A percentile compares a stretch with the other conserved stretches of the same genome.
phyloP scores from a whole-genome alignment of 2,329 filamentous ascomycete species.

The Botrytis fragariae region DNA sequence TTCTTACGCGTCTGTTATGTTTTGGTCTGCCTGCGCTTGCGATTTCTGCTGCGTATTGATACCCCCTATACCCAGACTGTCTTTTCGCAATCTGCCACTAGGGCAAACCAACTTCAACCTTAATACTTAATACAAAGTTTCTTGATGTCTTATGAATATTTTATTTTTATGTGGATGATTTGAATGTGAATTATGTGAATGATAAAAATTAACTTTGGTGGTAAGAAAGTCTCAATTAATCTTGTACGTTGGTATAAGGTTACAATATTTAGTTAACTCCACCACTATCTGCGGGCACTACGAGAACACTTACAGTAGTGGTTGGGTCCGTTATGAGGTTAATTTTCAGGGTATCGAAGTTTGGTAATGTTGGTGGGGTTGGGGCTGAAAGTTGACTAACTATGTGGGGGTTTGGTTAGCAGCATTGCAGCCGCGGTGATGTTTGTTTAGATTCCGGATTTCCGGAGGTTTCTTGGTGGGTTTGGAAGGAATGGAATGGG shows the following conservation, averaged over 20 bases:
- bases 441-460: neutral
- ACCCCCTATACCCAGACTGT: slow-evolving; percentile 43
- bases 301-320: neutral
- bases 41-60: slow-evolving; percentile 40
- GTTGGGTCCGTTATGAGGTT: neutral
- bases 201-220: neutral
- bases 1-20: slow-evolving; percentile 29
- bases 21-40: slow-evolving; percentile 30
- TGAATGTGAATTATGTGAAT: neutral
- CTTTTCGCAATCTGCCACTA: slow-evolving; percentile 41
- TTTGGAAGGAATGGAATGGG: neutral
- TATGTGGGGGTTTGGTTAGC: neutral
- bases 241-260: neutral
- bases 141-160: slow-evolving; percentile 24
- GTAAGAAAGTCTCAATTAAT: neutral
- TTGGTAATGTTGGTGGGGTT: neutral
- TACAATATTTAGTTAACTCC: neutral
- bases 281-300: slow-evolving; percentile 2
- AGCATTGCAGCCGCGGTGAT: neutral
- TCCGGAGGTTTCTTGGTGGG: neutral
- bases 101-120: slow-evolving; percentile 35
- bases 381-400: neutral
- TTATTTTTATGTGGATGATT: neutral
- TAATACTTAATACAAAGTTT: slow-evolving; percentile 41
- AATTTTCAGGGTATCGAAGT: neutral